phyloP scores from a whole-genome alignment of 2,329 filamentous ascomycete genomes.

The Zymoseptoria tritici region DNA sequence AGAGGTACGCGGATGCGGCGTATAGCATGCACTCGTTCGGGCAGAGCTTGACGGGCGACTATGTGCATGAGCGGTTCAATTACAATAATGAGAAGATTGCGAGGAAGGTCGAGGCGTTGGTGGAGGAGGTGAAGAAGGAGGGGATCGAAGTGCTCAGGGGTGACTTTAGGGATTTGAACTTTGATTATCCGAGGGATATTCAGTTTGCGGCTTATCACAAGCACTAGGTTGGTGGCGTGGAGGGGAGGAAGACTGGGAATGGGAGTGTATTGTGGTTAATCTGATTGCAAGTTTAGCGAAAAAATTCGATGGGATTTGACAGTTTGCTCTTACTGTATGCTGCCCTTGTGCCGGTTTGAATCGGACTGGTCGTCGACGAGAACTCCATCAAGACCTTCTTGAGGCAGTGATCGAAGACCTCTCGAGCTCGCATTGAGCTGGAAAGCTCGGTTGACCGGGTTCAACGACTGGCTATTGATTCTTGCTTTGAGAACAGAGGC shows the following conservation, averaged over 20 bases:
- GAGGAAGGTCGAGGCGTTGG: constrained; percentile 31
- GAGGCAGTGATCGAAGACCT: no score
- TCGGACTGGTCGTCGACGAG: no score
- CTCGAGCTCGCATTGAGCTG: no score
- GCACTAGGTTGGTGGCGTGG: not conserved
- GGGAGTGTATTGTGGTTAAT: no score
- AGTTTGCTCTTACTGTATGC: no score
- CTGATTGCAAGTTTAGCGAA: no score
- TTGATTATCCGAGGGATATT: constrained; percentile 22
- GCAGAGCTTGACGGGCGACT: constrained; percentile 48
- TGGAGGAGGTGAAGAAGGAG: constrained; percentile 32
- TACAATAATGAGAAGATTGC: constrained; percentile 44
- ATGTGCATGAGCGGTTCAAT: constrained; percentile 50
- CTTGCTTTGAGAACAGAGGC: no score
- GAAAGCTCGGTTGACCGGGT: no score
- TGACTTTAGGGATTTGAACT: constrained; percentile 28
- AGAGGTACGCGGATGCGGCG: constrained; percentile 53
- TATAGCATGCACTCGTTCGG: constrained; percentile 49
- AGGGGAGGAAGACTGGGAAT: not conserved
- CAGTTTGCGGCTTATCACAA: constrained; percentile 18
- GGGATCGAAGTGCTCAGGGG: constrained; percentile 26
- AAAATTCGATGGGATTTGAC: no score
- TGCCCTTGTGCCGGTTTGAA: no score
- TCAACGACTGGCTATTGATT: no score
- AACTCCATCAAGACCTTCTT: no score